Percentiles rank a stretch among this genome's conserved stretches.
Conservation (phyloP, 2,329 filamentous ascomycete genomes). For the Botrytis aclada region DNA sequence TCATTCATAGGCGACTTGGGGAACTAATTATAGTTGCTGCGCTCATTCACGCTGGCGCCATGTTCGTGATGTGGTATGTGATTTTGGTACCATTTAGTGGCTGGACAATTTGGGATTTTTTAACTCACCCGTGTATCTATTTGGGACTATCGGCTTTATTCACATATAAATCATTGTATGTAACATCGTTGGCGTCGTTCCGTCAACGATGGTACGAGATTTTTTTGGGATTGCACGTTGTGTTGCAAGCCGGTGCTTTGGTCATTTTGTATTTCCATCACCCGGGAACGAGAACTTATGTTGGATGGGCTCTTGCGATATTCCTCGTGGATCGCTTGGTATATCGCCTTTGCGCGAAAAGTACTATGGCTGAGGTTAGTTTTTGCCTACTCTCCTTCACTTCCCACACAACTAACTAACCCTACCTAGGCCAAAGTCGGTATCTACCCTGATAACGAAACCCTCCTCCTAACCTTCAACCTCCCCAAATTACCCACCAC, state of each 20-base stretch:
- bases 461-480: conserved; percentile 44
- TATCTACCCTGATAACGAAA: conserved; percentile 56
- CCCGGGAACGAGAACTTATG: conserved; percentile 50
- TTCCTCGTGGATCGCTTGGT: conserved; percentile 40
- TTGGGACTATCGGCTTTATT: conserved; percentile 54
- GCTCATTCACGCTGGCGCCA: conserved; percentile 52
- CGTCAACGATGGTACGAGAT: conserved; percentile 60
- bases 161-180: conserved; percentile 59
- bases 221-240: conserved; percentile 57
- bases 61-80: conserved; percentile 54
- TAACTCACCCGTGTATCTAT: conserved; percentile 51
- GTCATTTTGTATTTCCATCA: conserved; percentile 60
- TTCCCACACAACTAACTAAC: neutral
- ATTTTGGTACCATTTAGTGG: conserved; percentile 50
- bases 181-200: conserved; percentile 59
- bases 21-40: conserved; percentile 60
- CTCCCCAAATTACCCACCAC: conserved; percentile 22
- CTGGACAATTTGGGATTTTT: conserved; percentile 48
- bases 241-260: conserved; percentile 54
- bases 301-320: conserved; percentile 42
- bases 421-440: conserved; percentile 39
- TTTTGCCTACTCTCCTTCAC: neutral
- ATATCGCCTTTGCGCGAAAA: conserved; percentile 54
- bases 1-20: conserved; percentile 62
- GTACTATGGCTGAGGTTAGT: conserved; percentile 45